phyloP scores from a whole-genome alignment of 2,329 filamentous ascomycete species.

The Fusarium anthophilum region DNA sequence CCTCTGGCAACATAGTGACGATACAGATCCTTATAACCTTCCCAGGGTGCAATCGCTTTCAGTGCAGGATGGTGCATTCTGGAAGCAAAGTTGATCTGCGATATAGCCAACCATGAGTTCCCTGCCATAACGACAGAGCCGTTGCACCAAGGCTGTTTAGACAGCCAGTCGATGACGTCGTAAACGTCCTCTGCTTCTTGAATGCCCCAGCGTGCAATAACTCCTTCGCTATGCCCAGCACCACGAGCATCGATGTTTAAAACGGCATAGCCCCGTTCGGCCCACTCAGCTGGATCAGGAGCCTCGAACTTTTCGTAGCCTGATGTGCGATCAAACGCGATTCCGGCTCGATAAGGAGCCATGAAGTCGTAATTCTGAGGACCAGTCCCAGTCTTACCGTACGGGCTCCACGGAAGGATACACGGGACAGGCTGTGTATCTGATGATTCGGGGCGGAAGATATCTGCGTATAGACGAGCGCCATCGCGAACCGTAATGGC shows the following conservation, averaged over 20 bases:
- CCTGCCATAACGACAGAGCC: constrained; percentile 9
- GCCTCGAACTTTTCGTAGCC: constrained; percentile 24
- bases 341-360: not conserved
- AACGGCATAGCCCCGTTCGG: not conserved
- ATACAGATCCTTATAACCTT: constrained; percentile 4
- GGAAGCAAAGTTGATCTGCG: constrained; percentile 7
- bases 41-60: constrained; percentile 24
- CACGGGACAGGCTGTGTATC: not conserved
- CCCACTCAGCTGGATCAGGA: constrained; percentile 11
- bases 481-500: constrained; percentile 12
- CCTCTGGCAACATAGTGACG: constrained; percentile 39
- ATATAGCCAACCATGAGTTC: constrained; percentile 17
- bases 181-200: constrained; percentile 18
- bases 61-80: not conserved
- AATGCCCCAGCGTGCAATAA: not conserved
- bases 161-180: constrained; percentile 5
- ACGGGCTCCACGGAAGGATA: constrained; percentile 10
- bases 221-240: not conserved
- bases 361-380: not conserved
- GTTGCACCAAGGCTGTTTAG: constrained; percentile 10
- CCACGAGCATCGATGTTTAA: constrained; percentile 11
- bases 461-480: not conserved
- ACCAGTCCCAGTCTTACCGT: constrained; percentile 16
- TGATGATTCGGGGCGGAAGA: not conserved
- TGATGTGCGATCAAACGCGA: not conserved